These are phyloP conservation scores for Fusarium dlaminii DNA, from an alignment of 2,329 filamentous ascomycete genomes.

Conservation along the genomic window DNA sequence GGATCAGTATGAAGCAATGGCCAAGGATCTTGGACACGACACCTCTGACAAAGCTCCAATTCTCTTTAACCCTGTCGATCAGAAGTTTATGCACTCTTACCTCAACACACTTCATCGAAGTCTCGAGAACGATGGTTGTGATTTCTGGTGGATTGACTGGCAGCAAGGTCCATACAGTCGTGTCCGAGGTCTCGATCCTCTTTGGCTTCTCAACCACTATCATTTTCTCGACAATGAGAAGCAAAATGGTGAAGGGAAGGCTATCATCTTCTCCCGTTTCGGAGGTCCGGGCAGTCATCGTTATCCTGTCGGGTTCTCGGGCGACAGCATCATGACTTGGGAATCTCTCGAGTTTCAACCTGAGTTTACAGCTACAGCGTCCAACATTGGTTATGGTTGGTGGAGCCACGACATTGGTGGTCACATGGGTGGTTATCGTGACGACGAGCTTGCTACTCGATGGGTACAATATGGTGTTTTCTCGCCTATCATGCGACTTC, in stretches of 20 bases:
- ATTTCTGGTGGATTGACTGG: constrained; percentile 77
- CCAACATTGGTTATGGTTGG: constrained; percentile 75
- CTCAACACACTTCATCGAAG: constrained; percentile 65
- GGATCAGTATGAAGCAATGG: constrained; percentile 64
- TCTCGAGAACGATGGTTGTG: constrained; percentile 64
- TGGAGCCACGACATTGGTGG: constrained; percentile 77
- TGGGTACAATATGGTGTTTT: constrained; percentile 72
- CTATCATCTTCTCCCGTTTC: constrained; percentile 69
- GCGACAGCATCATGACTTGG: constrained; percentile 69
- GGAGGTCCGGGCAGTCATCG: constrained; percentile 70
- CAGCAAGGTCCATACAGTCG: constrained; percentile 66
- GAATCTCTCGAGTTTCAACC: constrained; percentile 70
- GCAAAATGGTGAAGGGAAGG: constrained; percentile 44
- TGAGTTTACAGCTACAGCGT: constrained; percentile 72
- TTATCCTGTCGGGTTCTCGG: constrained; percentile 72
- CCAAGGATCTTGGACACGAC: constrained; percentile 61
- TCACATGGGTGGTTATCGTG: constrained; percentile 64
- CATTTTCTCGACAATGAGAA: constrained; percentile 64
- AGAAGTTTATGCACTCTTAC: constrained; percentile 66
- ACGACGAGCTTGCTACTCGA: constrained; percentile 66
- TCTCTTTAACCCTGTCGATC: constrained; percentile 64
- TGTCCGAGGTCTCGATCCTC: constrained; percentile 67
- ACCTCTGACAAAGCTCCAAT: constrained; percentile 60
- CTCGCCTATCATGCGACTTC: constrained; percentile 68
- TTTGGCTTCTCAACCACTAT: constrained; percentile 73